Conservation (phyloP, 805 yeast species). For the Isabelozyma rhagii region DNA sequence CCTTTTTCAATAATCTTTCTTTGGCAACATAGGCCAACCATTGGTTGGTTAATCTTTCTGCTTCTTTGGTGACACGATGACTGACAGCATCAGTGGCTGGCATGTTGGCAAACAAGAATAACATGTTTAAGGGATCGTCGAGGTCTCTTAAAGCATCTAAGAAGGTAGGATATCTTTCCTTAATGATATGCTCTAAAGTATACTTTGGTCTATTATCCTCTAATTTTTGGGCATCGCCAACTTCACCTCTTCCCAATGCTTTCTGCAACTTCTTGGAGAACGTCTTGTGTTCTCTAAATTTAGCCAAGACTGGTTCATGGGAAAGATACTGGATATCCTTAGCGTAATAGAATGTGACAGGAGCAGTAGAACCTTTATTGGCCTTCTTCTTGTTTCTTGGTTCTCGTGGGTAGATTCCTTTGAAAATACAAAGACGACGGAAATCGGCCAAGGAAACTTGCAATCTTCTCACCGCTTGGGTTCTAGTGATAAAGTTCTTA, state of each 20-base stretch:
- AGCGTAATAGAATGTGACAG: conserved; percentile 87
- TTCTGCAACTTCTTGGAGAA: conserved; percentile 87
- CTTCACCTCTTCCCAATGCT: conserved; percentile 90
- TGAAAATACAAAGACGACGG: conserved; percentile 94
- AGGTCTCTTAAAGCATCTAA: conserved; percentile 88
- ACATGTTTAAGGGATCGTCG: conserved; percentile 94
- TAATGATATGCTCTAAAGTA: conserved; percentile 84
- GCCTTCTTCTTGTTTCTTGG: conserved; percentile 96
- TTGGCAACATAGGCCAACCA: conserved; percentile 93
- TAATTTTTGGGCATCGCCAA: conserved; percentile 79
- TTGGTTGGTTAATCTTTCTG: conserved; percentile 82
- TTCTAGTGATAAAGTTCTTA: conserved; percentile 86
- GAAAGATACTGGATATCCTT: conserved; percentile 92
- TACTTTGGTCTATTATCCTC: conserved; percentile 81
- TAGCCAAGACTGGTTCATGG: conserved; percentile 90
- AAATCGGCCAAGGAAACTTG: conserved; percentile 95
- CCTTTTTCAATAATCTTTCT: conserved; percentile 78
- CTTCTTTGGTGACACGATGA: conserved; percentile 80
- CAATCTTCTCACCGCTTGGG: conserved; percentile 88
- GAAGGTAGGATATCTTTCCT: conserved; percentile 94
- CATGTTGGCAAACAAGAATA: conserved; percentile 88
- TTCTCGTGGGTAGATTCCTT: conserved; percentile 96
- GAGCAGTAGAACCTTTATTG: conserved; percentile 96
- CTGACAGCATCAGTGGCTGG: conserved; percentile 88
- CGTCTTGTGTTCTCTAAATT: conserved; percentile 93